Conservation (phyloP, 805 yeast genomes). For the Candida palmyrensis region DNA sequence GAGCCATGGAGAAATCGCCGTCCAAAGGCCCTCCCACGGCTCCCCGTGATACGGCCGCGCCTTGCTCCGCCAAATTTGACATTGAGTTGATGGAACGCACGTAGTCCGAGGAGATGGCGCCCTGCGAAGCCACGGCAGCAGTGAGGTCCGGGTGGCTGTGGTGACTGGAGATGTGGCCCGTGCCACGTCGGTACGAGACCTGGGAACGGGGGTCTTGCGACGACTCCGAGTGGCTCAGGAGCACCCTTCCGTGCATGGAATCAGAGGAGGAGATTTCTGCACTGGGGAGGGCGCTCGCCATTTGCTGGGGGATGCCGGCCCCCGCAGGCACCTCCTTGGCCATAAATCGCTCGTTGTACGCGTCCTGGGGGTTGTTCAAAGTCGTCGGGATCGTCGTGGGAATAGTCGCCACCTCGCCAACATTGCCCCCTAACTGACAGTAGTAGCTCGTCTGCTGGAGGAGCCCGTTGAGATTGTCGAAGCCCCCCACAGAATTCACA, state of each 20-base stretch:
- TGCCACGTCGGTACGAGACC: too few relatives aligned
- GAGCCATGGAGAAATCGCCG: slow-evolving; percentile 12
- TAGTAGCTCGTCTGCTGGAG: slow-evolving; percentile 29
- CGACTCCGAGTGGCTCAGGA: too few relatives aligned
- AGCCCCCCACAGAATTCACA: slow-evolving; percentile 42
- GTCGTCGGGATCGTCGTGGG: slow-evolving; percentile 39
- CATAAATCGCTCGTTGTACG: not conserved
- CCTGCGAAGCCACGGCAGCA: too few relatives aligned
- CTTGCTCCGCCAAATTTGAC: slow-evolving; percentile 19
- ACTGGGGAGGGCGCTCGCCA: too few relatives aligned
- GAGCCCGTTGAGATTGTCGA: slow-evolving; percentile 39
- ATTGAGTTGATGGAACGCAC: slow-evolving; percentile 20
- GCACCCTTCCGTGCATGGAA: too few relatives aligned
- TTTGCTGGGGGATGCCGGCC: too few relatives aligned
- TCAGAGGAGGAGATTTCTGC: too few relatives aligned
- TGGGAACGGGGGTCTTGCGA: too few relatives aligned
- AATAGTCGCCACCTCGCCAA: slow-evolving; percentile 20
- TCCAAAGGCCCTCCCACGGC: not conserved
- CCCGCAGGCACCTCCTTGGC: slow-evolving; percentile 1
- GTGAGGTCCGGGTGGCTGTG: slow-evolving; percentile 22
- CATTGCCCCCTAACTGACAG: slow-evolving; percentile 20
- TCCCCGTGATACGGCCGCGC: slow-evolving; percentile 2
- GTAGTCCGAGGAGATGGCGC: too few relatives aligned
- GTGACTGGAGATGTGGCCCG: slow-evolving; percentile 14
- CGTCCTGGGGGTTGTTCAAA: slow-evolving; percentile 10